phyloP scores from a whole-genome alignment of 352 stramenopile species.

The Aphanomyces invadans region DNA sequence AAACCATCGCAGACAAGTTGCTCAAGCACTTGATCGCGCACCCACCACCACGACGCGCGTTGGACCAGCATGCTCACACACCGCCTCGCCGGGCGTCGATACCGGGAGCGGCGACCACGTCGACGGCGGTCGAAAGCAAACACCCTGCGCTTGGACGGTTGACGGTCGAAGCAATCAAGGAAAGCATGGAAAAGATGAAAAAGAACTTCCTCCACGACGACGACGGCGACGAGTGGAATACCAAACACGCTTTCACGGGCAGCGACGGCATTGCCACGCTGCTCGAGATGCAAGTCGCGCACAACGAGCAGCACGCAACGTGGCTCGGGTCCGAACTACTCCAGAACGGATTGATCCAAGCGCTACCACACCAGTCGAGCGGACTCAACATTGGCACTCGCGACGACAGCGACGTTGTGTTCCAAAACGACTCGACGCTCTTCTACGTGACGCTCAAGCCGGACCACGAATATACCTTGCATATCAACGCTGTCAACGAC shows the following conservation, averaged over 20 bases:
- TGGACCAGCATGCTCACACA: background rate
- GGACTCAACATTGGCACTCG: background rate
- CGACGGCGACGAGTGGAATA: background rate
- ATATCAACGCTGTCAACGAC: background rate
- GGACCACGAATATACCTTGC: background rate
- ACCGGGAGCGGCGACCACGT: background rate
- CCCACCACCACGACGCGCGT: background rate
- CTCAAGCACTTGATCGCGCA: conserved; percentile 16
- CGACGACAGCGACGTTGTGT: conserved; percentile 1
- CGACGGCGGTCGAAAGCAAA: conserved; percentile 3
- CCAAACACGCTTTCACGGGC: conserved; percentile 38
- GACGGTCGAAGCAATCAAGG: conserved; percentile 17
- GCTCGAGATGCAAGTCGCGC: conserved; percentile 70
- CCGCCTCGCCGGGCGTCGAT: background rate
- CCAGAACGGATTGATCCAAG: conserved; percentile 44
- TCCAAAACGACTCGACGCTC: conserved; percentile 16
- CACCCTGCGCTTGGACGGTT: conserved; percentile 2
- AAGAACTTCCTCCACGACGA: conserved; percentile 16
- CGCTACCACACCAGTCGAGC: background rate
- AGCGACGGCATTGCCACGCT: conserved; percentile 62
- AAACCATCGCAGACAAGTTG: conserved; percentile 69
- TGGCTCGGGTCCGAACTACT: conserved; percentile 74
- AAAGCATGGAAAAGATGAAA: conserved; percentile 19
- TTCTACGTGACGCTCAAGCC: conserved; percentile 8
- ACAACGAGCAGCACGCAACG: conserved; percentile 52